A percentile compares a stretch with the other conserved stretches of the same genome.
These are phyloP conservation scores for Zangia roseola DNA, from an alignment of 768 basidiomycete genomes.

Conservation along the genomic window DNA sequence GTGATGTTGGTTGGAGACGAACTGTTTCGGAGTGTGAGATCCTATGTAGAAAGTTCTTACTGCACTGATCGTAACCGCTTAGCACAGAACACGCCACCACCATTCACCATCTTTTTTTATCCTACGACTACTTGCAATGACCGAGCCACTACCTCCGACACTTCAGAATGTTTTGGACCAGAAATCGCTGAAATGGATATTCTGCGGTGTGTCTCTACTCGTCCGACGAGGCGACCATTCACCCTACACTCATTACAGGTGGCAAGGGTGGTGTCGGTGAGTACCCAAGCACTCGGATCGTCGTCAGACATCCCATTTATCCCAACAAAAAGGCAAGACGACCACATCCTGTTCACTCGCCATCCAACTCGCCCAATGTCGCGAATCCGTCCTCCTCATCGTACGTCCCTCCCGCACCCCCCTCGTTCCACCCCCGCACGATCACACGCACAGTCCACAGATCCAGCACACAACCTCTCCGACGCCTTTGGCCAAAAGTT, in stretches of 20 bases:
- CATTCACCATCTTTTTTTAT: conserved; percentile 2
- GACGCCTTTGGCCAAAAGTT: conserved; percentile 99
- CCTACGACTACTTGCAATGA: conserved; percentile 38
- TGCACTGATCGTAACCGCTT: conserved; percentile 12
- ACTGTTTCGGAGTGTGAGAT: neutral
- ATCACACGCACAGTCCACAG: conserved; percentile 70
- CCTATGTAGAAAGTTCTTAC: neutral
- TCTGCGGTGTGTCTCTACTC: conserved; percentile 72
- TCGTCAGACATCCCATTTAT: neutral
- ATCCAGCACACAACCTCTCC: conserved; percentile 99
- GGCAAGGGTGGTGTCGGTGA: conserved; percentile 98
- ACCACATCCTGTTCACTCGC: conserved; percentile 97
- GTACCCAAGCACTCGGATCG: conserved; percentile 27
- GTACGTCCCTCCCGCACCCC: conserved; percentile 44
- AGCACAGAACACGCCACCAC: conserved; percentile 20
- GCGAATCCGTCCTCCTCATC: conserved; percentile 96
- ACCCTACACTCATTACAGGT: conserved; percentile 47
- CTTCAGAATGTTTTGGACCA: conserved; percentile 96
- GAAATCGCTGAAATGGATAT: conserved; percentile 94
- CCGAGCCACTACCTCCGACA: conserved; percentile 70
- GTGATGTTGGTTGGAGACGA: neutral
- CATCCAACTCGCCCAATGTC: conserved; percentile 87
- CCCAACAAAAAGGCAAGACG: conserved; percentile 75
- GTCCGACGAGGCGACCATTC: conserved; percentile 12
- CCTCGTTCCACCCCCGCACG: neutral